These are phyloP conservation scores for Senna tora DNA, from an alignment of 306 rosid genomes.

Conservation along the genomic window DNA sequence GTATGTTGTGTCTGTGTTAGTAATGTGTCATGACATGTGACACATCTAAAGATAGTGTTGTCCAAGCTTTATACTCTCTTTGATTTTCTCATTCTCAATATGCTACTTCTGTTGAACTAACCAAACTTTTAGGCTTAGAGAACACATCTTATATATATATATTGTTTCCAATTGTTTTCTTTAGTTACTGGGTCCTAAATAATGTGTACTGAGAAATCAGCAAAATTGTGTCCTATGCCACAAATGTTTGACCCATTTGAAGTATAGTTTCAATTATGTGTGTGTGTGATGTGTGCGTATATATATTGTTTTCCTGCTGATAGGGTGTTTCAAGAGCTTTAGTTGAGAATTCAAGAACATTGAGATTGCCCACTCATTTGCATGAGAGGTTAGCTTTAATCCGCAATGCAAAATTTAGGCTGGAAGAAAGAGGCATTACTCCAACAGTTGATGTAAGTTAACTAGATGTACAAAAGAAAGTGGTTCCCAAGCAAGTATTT, in stretches of 20 bases:
- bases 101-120: constrained; percentile 1
- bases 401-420: constrained; percentile 76
- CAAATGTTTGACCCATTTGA: constrained; percentile 8
- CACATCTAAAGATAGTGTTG: no score
- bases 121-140: constrained; percentile 18
- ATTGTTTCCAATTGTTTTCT: constrained; percentile 1
- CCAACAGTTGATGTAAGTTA: constrained; percentile 92
- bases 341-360: constrained; percentile 85
- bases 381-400: constrained; percentile 89
- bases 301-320: constrained; percentile 13
- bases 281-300: background rate
- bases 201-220: constrained; percentile 15
- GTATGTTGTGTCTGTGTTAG: no score
- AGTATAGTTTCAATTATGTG: background rate
- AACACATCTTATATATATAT: constrained; percentile 11
- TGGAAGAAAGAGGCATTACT: constrained; percentile 85
- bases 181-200: constrained; percentile 12
- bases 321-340: constrained; percentile 96
- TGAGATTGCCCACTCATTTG: constrained; percentile 82
- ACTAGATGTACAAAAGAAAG: constrained; percentile 24
- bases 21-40: no score
- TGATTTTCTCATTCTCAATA: background rate
- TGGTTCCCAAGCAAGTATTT: constrained; percentile 19
- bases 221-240: constrained; percentile 20
- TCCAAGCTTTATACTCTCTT: no score